These are phyloP conservation scores for Trichoderma endophyticum DNA, from an alignment of 2,329 filamentous ascomycete species.

Conservation along the genomic window DNA sequence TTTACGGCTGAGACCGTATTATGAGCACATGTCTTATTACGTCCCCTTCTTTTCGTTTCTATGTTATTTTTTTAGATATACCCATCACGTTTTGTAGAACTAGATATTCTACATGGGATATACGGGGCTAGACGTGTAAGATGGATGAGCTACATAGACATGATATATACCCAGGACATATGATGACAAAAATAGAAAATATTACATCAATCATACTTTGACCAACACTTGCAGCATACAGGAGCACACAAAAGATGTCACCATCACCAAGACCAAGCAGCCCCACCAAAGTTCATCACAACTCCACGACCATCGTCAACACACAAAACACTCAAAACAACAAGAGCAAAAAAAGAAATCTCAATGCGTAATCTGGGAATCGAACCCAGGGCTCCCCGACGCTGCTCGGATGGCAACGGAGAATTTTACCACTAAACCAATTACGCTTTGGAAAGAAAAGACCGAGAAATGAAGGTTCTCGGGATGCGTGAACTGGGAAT, in stretches of 20 bases:
- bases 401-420: slow-evolving; percentile 30
- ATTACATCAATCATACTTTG: neutral
- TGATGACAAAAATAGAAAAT: neutral
- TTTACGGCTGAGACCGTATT: neutral
- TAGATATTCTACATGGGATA: neutral
- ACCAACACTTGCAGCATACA: neutral
- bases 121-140: neutral
- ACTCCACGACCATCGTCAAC: neutral
- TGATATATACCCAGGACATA: slow-evolving; percentile 10
- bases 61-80: neutral
- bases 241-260: neutral
- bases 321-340: neutral
- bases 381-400: slow-evolving; percentile 35
- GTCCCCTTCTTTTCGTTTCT: neutral
- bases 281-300: neutral
- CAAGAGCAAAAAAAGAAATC: neutral
- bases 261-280: neutral
- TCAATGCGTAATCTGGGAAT: slow-evolving; percentile 33
- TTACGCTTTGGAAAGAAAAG: slow-evolving; percentile 20
- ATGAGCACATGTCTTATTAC: neutral
- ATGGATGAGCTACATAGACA: neutral
- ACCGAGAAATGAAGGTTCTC: neutral
- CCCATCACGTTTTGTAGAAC: slow-evolving; percentile 1
- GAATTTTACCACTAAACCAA: slow-evolving; percentile 34
- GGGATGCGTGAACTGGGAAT: slow-evolving; percentile 23